These are phyloP conservation scores for Hypocreales sp. DNA, from an alignment of 2,329 filamentous ascomycete genomes.

Conservation along the genomic window DNA sequence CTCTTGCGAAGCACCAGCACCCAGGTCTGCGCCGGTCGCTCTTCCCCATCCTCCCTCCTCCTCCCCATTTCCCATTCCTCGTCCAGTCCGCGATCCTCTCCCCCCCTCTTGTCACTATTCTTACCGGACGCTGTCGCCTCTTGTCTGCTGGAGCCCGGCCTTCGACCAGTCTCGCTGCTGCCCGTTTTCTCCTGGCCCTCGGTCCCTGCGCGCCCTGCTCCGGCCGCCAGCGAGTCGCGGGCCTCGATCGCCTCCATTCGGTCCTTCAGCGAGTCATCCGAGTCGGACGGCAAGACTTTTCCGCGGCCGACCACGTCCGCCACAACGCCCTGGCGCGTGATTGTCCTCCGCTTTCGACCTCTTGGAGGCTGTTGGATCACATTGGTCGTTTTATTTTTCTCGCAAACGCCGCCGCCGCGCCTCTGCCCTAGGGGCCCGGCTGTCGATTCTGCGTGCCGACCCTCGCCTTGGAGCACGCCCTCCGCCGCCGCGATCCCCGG, in stretches of 20 bases:
- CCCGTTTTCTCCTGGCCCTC: conserved; percentile 5
- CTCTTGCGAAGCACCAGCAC: conserved; percentile 7
- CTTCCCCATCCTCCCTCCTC: conserved; percentile 19
- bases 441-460: neutral
- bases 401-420: conserved; percentile 1
- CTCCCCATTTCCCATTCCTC: conserved; percentile 17
- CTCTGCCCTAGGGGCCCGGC: conserved; percentile 2
- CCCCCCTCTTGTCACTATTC: conserved; percentile 3
- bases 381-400: conserved; percentile 2
- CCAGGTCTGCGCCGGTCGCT: conserved; percentile 17
- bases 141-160: neutral
- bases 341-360: conserved; percentile 6
- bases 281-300: conserved; percentile 12
- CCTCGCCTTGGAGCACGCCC: no score
- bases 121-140: neutral
- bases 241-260: conserved; percentile 7
- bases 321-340: conserved; percentile 9
- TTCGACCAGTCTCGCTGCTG: conserved; percentile 3
- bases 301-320: conserved; percentile 8
- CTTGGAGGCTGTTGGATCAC: conserved; percentile 1
- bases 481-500: neutral
- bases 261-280: conserved; percentile 3
- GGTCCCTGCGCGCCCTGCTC: conserved; percentile 5
- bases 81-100: conserved; percentile 16
- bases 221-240: conserved; percentile 10